Conservation (phyloP, 2,329 filamentous ascomycete species). For the Sporothrix dimorphospora region DNA sequence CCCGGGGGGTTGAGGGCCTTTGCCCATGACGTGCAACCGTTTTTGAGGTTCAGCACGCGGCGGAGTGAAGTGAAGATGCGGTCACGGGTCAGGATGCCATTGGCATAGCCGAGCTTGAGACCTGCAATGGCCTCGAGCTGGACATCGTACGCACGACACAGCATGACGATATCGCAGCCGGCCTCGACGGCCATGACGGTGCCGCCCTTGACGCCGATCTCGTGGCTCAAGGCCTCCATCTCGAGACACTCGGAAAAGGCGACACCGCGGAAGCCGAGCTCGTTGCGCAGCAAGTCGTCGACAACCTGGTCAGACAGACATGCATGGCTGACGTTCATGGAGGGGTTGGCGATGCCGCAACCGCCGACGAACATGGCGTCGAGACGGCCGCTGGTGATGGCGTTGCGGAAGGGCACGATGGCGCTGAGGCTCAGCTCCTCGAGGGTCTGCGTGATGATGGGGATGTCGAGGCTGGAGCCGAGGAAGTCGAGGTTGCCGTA, state of each 20-base stretch:
- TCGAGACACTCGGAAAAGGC: constrained; percentile 94
- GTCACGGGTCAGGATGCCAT: constrained; percentile 81
- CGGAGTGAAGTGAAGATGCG: constrained; percentile 79
- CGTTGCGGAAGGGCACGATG: constrained; percentile 87
- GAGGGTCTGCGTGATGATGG: constrained; percentile 91
- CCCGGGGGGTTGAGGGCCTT: constrained; percentile 88
- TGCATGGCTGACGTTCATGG: constrained; percentile 93
- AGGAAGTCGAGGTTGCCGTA: constrained; percentile 95
- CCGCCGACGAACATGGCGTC: constrained; percentile 97
- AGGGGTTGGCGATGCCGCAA: constrained; percentile 87
- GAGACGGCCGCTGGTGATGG: constrained; percentile 76
- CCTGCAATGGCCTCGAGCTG: constrained; percentile 92
- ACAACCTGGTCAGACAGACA: constrained; percentile 93
- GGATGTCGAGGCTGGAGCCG: constrained; percentile 86
- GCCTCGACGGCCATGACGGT: constrained; percentile 98
- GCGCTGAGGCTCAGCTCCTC: constrained; percentile 93
- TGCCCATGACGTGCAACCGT: constrained; percentile 85
- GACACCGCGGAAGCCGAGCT: constrained; percentile 87
- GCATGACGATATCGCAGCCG: constrained; percentile 86
- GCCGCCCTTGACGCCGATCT: constrained; percentile 94
- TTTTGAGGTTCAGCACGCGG: constrained; percentile 79
- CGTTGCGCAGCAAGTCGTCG: constrained; percentile 82
- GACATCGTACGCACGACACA: constrained; percentile 84
- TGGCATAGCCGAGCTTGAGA: constrained; percentile 85
- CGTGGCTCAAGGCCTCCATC: constrained; percentile 94